Base-by-base conservation (phyloP, 148 eudicot genomes). In the Nepenthes gracilis region DNA sequence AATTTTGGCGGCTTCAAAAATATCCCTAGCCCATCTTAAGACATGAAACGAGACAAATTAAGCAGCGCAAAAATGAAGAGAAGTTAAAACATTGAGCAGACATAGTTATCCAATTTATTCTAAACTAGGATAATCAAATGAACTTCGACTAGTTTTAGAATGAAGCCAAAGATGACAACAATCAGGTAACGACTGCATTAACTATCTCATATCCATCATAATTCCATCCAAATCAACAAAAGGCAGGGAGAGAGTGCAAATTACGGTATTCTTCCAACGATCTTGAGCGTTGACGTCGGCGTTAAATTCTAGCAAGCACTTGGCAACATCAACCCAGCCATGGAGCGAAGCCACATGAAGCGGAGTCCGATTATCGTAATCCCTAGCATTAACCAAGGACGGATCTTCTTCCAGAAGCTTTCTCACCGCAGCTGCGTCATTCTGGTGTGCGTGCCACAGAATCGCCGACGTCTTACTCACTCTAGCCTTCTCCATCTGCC, bases 401-500 rank as follows among this genome's bases (percentile, higher is more conserved):
- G 45, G 72, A 61, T 90, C 97, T 75, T 90, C 95, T 52, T 90
- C 88, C 2, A 90, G 69, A 55, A 90, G 85, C 83, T 75, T 81
- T 77, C 77, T 45, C 4, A 90, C 97, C 1, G 85, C 83, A 0
- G 63, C 75, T 12, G 74, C 77, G 64, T 90, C 97, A 69, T 90
- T 86, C 47, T 90, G 95, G 62, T 90, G 97, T 1, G 97, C 86
- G 78, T 80, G 95, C 97, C 97, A 90, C n/a, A 90, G 75, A 54
- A 90, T 90, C 65, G 83, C 69, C 37, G 95, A 90, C 53, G 95
- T 90, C 50, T 84, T 71, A 74, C 85, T 86, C 36, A 90, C 91
- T 51, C 83, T 78, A 13, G 86, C 76, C 68, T 86, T 86, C 33
- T 69, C 88, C 71, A 75, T 84, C 66, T 82, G 82, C 78, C 82